A percentile compares a stretch with the other conserved stretches of the same genome.
Evolutionary conservation across 805 yeast genomes (phyloP).

Genomic region (Suhomyces vadensis): DNA sequence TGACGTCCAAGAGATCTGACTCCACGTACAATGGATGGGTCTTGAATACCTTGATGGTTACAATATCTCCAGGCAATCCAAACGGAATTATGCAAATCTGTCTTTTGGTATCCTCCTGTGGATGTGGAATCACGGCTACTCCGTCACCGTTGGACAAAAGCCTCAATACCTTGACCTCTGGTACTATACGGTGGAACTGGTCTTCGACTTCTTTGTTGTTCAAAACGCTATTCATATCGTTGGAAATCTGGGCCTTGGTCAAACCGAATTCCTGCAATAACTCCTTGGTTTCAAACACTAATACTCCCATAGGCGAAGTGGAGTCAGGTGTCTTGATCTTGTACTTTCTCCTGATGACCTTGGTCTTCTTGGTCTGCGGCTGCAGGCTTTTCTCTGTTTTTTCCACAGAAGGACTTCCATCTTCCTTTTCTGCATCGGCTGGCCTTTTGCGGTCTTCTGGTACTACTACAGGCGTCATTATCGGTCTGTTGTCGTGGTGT

Average conservation of each 20-base stretch:
- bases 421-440: neutral
- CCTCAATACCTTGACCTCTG: constrained; percentile 55
- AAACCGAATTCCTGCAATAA: constrained; percentile 47
- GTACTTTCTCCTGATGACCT: constrained; percentile 48
- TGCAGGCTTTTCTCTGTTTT: neutral
- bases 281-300: constrained; percentile 69
- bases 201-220: constrained; percentile 53
- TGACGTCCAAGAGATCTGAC: constrained; percentile 64
- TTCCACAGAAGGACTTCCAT: constrained; percentile 8
- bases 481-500: neutral
- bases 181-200: constrained; percentile 58
- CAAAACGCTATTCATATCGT: constrained; percentile 65
- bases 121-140: constrained; percentile 65
- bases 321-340: constrained; percentile 66
- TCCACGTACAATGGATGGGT: constrained; percentile 76
- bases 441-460: constrained; percentile 6
- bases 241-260: constrained; percentile 48
- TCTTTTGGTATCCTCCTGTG: constrained; percentile 41
- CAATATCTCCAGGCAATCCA: constrained; percentile 83
- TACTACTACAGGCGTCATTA: constrained; percentile 7
- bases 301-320: constrained; percentile 79
- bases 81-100: constrained; percentile 84
- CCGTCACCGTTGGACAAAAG: constrained; percentile 88
- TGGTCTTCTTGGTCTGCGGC: constrained; percentile 11
- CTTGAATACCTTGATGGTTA: constrained; percentile 68